Evolutionary conservation across 768 basidiomycete genomes (phyloP), one percentile per base, ranked within the genome.

Genomic region (Kwoniella newhampshirensis): DNA sequence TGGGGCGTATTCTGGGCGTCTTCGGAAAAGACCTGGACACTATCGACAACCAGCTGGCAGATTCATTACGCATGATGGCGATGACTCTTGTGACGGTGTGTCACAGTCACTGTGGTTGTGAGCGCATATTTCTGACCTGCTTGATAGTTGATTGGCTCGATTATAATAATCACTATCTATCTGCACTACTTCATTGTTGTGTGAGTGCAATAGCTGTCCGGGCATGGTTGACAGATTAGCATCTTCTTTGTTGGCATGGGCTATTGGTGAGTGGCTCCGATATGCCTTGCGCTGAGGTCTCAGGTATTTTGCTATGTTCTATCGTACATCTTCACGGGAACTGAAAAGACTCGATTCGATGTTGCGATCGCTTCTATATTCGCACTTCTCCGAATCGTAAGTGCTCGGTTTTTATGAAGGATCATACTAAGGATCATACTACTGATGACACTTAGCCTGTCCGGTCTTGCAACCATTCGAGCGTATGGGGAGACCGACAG

Each of bases 321-420:
- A 93, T 64, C 85, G 89, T 21, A 81, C 87, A 0, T 89, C 88
- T 70, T 87, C 91, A 11, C 80, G 91, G 62, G 91, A 94, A 75
- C 77, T 92, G 54, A 93, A 92, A 81, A 63, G 70, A 1, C 60
- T 74, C 4, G 70, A 96, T 78, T 86, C 89, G 18, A 81, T 94
- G 21, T 75, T 94, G 32, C 85, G 92, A n/a, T 87, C 87, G 0
- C 84, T 87, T 0, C 76, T 97, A 17, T 94, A 94, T 71, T 85
- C 89, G 0, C 90, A 92, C 70, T 94, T 94, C 75, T 88, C 89
- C 2, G 91, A 96, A 77, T 87, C 87, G 52, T 80, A 89, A 58
- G 36, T 85, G 84, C 17, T 89, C n/a, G n/a, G 89, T 90, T 42
- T 80, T 86, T 15, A 7, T 26, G n/a, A 20, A 21, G 20, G 1